Evolutionary conservation across 2,329 filamentous ascomycete genomes (phyloP).

Genomic region (Diaporthe vexans): DNA sequence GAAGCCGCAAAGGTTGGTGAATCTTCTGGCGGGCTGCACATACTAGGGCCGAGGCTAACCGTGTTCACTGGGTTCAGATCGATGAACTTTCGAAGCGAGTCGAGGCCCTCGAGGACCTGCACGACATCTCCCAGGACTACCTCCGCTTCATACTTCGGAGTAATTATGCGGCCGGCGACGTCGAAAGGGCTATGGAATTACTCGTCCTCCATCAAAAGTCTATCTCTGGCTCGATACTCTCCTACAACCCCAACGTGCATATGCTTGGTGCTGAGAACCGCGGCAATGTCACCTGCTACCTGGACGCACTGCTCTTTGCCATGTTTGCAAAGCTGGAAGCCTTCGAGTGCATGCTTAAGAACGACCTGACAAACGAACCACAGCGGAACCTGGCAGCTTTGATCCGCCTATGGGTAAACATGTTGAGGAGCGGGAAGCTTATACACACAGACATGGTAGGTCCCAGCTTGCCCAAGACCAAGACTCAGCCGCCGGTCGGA

Average conservation of each 20-base stretch:
- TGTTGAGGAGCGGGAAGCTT: conserved; percentile 86
- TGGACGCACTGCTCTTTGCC: conserved; percentile 91
- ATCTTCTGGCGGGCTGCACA: too few relatives aligned
- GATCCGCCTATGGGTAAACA: conserved; percentile 91
- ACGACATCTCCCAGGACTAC: conserved; percentile 68
- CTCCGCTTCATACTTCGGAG: conserved; percentile 70
- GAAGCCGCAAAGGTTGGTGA: conserved; percentile 55
- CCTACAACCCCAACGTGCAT: conserved; percentile 78
- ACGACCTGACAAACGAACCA: conserved; percentile 79
- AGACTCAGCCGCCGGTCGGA: background rate
- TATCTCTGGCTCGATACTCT: conserved; percentile 81
- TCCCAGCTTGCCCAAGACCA: background rate
- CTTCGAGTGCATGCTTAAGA: conserved; percentile 93
- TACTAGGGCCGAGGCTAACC: conserved; percentile 10
- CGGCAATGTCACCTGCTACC: conserved; percentile 90
- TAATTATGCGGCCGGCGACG: conserved; percentile 76
- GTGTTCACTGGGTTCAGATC: conserved; percentile 51
- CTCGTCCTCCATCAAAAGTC: conserved; percentile 85
- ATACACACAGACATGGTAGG: conserved; percentile 87
- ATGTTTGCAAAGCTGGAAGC: conserved; percentile 94
- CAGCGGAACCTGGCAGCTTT: conserved; percentile 82
- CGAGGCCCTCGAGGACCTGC: conserved; percentile 59
- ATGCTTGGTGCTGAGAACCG: conserved; percentile 91
- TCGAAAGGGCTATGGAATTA: conserved; percentile 81
- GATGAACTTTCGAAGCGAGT: conserved; percentile 57